Evolutionary conservation across 2,329 filamentous ascomycete species (phyloP).

Genomic region (Colletotrichum somersetense): DNA sequence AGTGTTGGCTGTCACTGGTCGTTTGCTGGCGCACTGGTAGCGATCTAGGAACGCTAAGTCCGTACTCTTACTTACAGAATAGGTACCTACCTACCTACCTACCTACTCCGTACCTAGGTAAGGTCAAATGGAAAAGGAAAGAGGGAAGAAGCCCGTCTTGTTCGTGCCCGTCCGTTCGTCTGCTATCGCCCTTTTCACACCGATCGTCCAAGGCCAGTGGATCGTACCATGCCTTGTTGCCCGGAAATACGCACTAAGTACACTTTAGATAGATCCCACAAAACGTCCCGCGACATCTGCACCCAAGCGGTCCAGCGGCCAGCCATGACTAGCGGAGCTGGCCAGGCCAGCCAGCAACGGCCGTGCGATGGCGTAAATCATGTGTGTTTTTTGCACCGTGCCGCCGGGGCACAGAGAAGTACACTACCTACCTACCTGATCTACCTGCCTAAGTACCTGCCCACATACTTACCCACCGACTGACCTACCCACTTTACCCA

Average conservation of each 20-base stretch:
- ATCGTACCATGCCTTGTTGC: constrained; percentile 27
- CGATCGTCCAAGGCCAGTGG: constrained; percentile 4
- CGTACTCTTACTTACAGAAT: too few species aligned
- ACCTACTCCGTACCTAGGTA: background rate
- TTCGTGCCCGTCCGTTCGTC: background rate
- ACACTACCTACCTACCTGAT: background rate
- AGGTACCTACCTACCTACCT: too few species aligned
- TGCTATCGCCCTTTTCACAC: constrained; percentile 4
- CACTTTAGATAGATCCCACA: constrained; percentile 23
- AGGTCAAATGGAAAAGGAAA: constrained; percentile 14
- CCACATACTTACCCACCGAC: too few species aligned
- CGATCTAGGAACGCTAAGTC: constrained; percentile 6
- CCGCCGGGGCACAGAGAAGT: background rate
- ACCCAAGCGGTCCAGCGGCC: constrained; percentile 13
- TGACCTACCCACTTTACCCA: too few species aligned
- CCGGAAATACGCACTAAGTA: constrained; percentile 24
- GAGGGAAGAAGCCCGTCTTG: constrained; percentile 3
- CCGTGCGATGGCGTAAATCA: constrained; percentile 21
- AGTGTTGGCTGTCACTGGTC: constrained; percentile 30
- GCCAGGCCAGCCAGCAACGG: background rate
- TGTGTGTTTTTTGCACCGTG: constrained; percentile 11
- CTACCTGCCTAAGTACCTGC: background rate
- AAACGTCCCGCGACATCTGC: constrained; percentile 27
- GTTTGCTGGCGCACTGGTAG: constrained; percentile 8
- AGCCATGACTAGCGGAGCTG: constrained; percentile 24